A percentile compares a stretch with the other conserved stretches of the same genome.
These are phyloP conservation scores for Saccharomycopsis selenospora DNA, from an alignment of 805 yeast genomes.

Conservation along the genomic window DNA sequence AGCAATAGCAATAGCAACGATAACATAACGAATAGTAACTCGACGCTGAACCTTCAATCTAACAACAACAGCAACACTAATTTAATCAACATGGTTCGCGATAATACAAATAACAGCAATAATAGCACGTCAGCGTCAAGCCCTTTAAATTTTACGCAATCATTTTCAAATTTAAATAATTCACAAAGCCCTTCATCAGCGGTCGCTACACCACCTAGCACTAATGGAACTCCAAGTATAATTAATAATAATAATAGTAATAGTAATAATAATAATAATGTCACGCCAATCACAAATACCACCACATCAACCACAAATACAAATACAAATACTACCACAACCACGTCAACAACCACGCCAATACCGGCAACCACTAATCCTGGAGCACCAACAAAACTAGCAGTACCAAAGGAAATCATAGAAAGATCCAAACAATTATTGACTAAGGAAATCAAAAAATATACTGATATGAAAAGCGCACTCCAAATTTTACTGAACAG, in stretches of 20 bases:
- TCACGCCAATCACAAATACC: not conserved
- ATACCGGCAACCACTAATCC: too few relatives aligned
- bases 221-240: not conserved
- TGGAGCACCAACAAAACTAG: not conserved
- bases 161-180: too few relatives aligned
- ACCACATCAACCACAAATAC: too few relatives aligned
- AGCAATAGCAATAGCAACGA: not conserved
- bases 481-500: not conserved
- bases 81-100: not conserved
- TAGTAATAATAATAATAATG: not conserved
- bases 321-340: too few relatives aligned
- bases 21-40: slow-evolving; percentile 7
- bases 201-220: not conserved
- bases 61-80: slow-evolving; percentile 12
- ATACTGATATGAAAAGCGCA: not conserved
- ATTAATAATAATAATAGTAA: not conserved
- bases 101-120: not conserved
- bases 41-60: slow-evolving; percentile 1
- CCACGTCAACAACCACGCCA: too few relatives aligned
- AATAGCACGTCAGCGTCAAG: too few relatives aligned
- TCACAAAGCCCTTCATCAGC: too few relatives aligned
- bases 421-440: not conserved
- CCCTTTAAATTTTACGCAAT: too few relatives aligned
- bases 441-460: not conserved
- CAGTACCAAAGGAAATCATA: not conserved